Percentiles rank a stretch among this genome's conserved stretches.
These are phyloP conservation scores for Populus euphratica DNA, from an alignment of 345 rosid species.

Conservation along the genomic window DNA sequence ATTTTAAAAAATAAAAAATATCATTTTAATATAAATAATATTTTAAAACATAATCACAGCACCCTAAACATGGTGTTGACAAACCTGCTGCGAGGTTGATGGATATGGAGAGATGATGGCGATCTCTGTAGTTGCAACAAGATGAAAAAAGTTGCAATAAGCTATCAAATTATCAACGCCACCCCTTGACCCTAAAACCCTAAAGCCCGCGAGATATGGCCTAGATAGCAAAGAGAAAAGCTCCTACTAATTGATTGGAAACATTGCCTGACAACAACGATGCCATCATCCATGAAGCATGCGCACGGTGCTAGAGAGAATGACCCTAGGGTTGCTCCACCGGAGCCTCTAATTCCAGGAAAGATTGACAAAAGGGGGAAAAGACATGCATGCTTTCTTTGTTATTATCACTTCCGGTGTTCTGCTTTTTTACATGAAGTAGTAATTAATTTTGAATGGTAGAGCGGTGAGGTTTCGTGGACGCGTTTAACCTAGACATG, in stretches of 20 bases:
- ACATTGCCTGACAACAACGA: slow-evolving; percentile 38
- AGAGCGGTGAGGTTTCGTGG: not conserved
- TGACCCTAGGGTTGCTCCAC: not conserved
- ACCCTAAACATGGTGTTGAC: not conserved
- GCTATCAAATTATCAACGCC: no score
- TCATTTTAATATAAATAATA: no score
- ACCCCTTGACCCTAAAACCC: not conserved
- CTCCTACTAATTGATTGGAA: slow-evolving; percentile 16
- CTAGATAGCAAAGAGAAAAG: not conserved
- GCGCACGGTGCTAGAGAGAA: slow-evolving; percentile 29
- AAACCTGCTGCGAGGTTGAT: not conserved
- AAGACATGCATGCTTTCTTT: no score
- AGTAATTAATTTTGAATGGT: not conserved
- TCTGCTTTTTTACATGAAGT: not conserved
- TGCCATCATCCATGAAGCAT: slow-evolving; percentile 42
- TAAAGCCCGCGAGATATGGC: not conserved
- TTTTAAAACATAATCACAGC: no score
- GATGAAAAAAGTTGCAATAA: not conserved
- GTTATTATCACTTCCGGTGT: not conserved
- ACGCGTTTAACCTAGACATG: not conserved
- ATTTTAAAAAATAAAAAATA: no score
- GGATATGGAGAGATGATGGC: not conserved
- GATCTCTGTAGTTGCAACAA: not conserved
- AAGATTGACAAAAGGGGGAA: not conserved
- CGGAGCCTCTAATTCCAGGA: not conserved